Percentiles rank a stretch among this genome's conserved stretches.
These are phyloP conservation scores for Cornus florida DNA, from an alignment of 148 eudicot species.

Conservation along the genomic window DNA sequence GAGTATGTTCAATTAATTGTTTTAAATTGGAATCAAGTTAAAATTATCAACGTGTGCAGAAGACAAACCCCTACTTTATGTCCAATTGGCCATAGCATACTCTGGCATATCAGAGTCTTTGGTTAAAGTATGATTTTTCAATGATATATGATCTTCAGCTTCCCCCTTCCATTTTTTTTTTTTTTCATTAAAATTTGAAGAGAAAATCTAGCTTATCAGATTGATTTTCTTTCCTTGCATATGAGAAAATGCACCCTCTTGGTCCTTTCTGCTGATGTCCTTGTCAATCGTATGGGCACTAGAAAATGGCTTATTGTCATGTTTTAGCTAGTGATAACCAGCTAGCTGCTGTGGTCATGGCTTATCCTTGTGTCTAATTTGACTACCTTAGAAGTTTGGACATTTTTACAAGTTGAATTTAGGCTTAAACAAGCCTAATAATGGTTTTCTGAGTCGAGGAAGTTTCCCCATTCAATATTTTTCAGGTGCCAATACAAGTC, in stretches of 20 bases:
- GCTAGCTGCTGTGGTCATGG: background rate
- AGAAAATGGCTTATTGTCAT: background rate
- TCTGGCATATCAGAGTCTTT: no score
- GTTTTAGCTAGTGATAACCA: background rate
- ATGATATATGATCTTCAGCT: no score
- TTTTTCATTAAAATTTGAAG: background rate
- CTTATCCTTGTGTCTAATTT: background rate
- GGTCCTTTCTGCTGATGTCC: background rate
- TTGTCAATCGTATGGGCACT: background rate
- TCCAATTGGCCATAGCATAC: no score
- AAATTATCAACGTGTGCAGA: no score
- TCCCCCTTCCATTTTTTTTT: no score
- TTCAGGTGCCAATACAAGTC: slow-evolving; percentile 92
- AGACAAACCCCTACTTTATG: no score
- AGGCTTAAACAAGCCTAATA: background rate
- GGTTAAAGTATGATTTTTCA: no score
- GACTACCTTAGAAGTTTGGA: background rate
- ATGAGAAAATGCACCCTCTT: background rate
- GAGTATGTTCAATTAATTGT: no score
- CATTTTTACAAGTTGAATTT: background rate
- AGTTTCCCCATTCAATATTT: background rate
- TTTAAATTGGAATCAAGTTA: no score
- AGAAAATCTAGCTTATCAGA: background rate
- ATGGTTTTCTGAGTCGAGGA: background rate
- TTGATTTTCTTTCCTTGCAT: background rate